A percentile compares a stretch with the other conserved stretches of the same genome.
These are phyloP conservation scores for Phlebiopsis gigantea DNA, from an alignment of 768 basidiomycete genomes.

Conservation along the genomic window DNA sequence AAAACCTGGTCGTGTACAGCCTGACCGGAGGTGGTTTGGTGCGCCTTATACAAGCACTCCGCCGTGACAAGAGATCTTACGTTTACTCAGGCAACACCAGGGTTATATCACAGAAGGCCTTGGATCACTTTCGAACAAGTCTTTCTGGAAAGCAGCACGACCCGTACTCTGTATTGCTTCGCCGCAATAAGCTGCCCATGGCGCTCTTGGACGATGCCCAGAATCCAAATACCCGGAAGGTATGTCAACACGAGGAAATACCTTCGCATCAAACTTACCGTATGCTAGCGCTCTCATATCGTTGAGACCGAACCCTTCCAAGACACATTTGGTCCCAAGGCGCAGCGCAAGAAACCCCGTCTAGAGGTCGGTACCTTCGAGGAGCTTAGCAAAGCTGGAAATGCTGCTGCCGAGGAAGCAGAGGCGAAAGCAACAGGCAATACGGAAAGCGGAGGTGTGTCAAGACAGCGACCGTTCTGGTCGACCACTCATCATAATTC, in stretches of 20 bases:
- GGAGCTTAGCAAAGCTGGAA: conserved; percentile 70
- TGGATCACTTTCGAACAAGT: conserved; percentile 94
- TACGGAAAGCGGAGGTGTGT: conserved; percentile 38
- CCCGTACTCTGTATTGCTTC: conserved; percentile 92
- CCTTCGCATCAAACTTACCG: not conserved
- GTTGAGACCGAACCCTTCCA: conserved; percentile 93
- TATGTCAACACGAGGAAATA: conserved; percentile 18
- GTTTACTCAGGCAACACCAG: conserved; percentile 80
- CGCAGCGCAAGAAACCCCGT: conserved; percentile 85
- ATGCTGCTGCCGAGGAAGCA: conserved; percentile 50
- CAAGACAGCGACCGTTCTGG: not conserved
- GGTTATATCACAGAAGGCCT: conserved; percentile 92
- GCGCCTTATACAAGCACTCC: conserved; percentile 24
- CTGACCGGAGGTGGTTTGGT: conserved; percentile 98
- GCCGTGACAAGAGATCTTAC: not conserved
- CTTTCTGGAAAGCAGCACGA: conserved; percentile 82
- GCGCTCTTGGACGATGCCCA: conserved; percentile 87
- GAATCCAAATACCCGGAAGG: conserved; percentile 78
- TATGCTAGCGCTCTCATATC: conserved; percentile 74
- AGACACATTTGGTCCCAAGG: conserved; percentile 94
- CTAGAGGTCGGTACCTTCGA: conserved; percentile 90
- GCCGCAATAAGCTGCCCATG: conserved; percentile 96
- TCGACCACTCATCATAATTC: not conserved
- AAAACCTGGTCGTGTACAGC: conserved; percentile 85
- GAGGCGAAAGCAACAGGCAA: conserved; percentile 34